Evolutionary conservation across 1,139 yeast genomes (phyloP), one percentile per base, ranked within the genome.

Genomic region (Yamadazyma sp.): DNA sequence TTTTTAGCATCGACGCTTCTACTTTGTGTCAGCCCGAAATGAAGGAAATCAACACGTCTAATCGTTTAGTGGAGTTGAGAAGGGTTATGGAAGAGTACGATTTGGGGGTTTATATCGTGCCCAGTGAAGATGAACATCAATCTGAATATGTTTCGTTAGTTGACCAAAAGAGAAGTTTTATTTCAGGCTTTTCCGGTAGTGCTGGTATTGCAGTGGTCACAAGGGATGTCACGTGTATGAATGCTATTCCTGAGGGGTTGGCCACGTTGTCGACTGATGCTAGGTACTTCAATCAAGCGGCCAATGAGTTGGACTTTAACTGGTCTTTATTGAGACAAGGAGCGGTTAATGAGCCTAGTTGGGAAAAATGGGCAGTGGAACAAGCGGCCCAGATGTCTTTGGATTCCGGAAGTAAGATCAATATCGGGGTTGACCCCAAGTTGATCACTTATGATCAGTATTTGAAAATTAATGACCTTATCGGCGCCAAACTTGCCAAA

Each of bases 201-300:
- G 97, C 97, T 1, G 99, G 98, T 39, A 74, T 89, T 29, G 98
- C 97, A 3, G 75, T 94, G 29, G 71, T 92, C 30, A 84, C 97
- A 2, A 67, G 89, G 48, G 89, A 85, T 54, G 60, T 82, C 36
- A 61, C 69, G n/a, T 72, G 76, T 49, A 63, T 78, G 76, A 78
- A 78, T 48, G 75, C 73, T 8, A 53, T 53, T 9, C 82, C 82
- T n/a, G 79, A 76, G 49, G 84, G 85, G 8, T 72, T 79, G 47
- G 92, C 96, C 23, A 85, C 85, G 4, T 71, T 94, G 50, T 82
- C 95, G 9, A 94, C 98, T 0, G 98, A 94, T 61, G 97, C 97
- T 10, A 75, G 98, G 49, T 94, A 94, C 64, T 94, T 89, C 59
- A 77, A 80, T 48, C 98, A 94, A 63, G 98, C 98, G 2, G 66